Percentiles rank a stretch among this genome's conserved stretches.
Conservation (phyloP, 2,329 filamentous ascomycete genomes). For the Epichloe hybrida region DNA sequence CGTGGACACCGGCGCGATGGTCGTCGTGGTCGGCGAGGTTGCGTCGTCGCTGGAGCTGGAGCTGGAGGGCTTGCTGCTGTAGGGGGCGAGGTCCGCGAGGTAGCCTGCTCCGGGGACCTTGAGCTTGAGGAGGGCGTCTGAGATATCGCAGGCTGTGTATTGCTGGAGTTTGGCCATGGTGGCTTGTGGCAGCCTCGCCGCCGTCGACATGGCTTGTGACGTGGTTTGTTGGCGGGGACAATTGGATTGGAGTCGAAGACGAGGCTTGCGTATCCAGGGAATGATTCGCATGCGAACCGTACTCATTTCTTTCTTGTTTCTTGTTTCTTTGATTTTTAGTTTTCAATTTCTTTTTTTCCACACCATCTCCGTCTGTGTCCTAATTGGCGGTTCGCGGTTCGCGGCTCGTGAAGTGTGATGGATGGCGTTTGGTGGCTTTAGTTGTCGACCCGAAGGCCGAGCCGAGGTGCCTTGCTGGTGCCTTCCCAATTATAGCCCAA, state of each 20-base stretch:
- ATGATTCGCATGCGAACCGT: not conserved
- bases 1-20: slow-evolving; percentile 45
- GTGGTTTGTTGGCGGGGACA: not conserved
- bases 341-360: too few species aligned
- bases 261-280: not conserved
- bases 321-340: too few species aligned
- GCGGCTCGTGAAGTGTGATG: too few species aligned
- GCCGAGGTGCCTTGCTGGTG: not conserved
- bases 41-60: slow-evolving; percentile 10
- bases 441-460: not conserved
- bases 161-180: slow-evolving; percentile 17
- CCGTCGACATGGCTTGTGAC: slow-evolving; percentile 1
- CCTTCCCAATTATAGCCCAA: too few species aligned
- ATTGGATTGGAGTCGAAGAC: not conserved
- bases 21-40: slow-evolving; percentile 29
- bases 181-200: slow-evolving; percentile 6
- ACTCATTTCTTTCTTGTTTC: too few species aligned
- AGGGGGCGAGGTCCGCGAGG: slow-evolving; percentile 40
- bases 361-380: too few species aligned
- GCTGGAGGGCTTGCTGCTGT: slow-evolving; percentile 14
- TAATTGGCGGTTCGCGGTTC: too few species aligned
- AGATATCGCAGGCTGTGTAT: slow-evolving; percentile 45
- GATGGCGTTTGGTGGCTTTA: not conserved
- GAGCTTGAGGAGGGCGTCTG: slow-evolving; percentile 59
- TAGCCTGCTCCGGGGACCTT: slow-evolving; percentile 53